A percentile compares a stretch with the other conserved stretches of the same genome.
These are phyloP conservation scores for Myriangium duriaei DNA, from an alignment of 2,329 filamentous ascomycete genomes.

Conservation along the genomic window DNA sequence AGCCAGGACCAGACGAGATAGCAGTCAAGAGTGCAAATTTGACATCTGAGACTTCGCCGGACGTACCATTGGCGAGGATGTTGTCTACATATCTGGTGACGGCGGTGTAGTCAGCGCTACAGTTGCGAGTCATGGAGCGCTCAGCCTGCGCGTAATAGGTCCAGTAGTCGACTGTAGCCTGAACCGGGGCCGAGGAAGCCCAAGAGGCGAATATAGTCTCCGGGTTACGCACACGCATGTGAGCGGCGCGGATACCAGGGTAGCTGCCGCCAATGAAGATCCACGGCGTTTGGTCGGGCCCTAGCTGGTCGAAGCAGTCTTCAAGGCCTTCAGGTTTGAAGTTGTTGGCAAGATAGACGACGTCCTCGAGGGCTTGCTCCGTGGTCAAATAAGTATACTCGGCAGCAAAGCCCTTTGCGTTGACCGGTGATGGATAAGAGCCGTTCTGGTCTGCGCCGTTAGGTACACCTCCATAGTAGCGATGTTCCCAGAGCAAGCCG, in stretches of 20 bases:
- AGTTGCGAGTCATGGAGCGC: slow-evolving; percentile 13
- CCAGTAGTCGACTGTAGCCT: slow-evolving; percentile 14
- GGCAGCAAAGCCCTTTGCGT: slow-evolving; percentile 12
- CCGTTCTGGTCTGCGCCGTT: not conserved
- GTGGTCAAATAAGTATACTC: slow-evolving; percentile 15
- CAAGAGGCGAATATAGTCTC: slow-evolving; percentile 16
- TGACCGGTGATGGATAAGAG: slow-evolving; percentile 12
- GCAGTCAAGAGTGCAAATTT: slow-evolving; percentile 13
- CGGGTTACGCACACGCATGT: slow-evolving; percentile 15
- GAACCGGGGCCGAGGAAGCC: slow-evolving; percentile 13
- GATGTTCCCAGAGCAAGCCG: too few relatives aligned
- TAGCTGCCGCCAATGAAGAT: slow-evolving; percentile 16
- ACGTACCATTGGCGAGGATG: slow-evolving; percentile 13
- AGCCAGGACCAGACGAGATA: slow-evolving; percentile 9
- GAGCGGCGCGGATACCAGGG: slow-evolving; percentile 14
- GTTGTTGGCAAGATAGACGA: slow-evolving; percentile 15
- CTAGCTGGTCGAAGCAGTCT: slow-evolving; percentile 6
- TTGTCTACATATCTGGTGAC: slow-evolving; percentile 13
- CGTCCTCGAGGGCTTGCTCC: slow-evolving; percentile 16
- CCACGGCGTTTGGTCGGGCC: slow-evolving; percentile 14
- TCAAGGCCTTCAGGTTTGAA: slow-evolving; percentile 13
- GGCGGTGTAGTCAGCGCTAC: slow-evolving; percentile 12
- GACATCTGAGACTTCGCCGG: slow-evolving; percentile 11
- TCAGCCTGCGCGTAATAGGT: slow-evolving; percentile 15
- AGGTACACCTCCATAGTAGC: slow-evolving; percentile 14